Percentiles rank a stretch among this genome's conserved stretches.
These are phyloP conservation scores for Umbellularia californica DNA, from an alignment of 164 flowering plant genomes.

Conservation along the genomic window DNA sequence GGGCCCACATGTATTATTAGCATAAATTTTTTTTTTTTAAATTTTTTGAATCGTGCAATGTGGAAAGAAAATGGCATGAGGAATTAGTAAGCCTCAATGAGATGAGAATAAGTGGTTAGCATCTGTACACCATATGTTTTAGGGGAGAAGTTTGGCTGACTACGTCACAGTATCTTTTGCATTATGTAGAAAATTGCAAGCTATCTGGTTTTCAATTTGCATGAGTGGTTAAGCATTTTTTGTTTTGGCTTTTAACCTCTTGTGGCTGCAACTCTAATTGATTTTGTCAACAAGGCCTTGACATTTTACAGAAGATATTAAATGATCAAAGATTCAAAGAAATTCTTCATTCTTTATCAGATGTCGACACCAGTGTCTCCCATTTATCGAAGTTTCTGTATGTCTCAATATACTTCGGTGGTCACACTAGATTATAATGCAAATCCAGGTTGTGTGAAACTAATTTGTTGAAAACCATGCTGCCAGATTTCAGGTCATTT, in stretches of 20 bases:
- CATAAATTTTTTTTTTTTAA: no score
- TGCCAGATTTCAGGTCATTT: constrained; percentile 68
- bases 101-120: no score
- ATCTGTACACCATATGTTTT: background rate
- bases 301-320: constrained; percentile 53
- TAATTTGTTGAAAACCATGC: background rate
- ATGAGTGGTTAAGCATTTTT: background rate
- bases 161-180: background rate
- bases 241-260: background rate
- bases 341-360: constrained; percentile 31
- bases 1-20: no score
- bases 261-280: background rate
- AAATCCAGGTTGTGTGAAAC: background rate
- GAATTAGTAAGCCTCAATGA: no score
- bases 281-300: constrained; percentile 30
- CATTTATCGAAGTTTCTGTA: constrained; percentile 72
- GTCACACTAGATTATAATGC: background rate
- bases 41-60: no score
- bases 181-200: background rate
- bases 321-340: constrained; percentile 48
- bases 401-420: constrained; percentile 25
- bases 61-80: no score
- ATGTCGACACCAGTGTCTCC: constrained; percentile 48
- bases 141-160: background rate
- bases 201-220: background rate